A percentile compares a stretch with the other conserved stretches of the same genome.
phyloP scores from a whole-genome alignment of 1,284 basidiomycete species.

The Cryptococcus sp. region DNA sequence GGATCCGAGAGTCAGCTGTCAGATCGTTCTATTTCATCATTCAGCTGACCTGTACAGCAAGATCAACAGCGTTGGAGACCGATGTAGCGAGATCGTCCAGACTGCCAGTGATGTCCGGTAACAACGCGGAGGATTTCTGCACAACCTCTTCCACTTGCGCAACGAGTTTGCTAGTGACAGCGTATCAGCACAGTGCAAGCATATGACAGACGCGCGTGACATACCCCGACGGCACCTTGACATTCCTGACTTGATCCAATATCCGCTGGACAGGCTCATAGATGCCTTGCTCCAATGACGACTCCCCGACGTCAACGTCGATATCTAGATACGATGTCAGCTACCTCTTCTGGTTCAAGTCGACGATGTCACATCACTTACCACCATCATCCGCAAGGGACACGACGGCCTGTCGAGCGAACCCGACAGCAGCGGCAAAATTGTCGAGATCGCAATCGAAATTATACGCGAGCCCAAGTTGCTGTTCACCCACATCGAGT shows the following conservation, averaged over 20 bases:
- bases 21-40: not conserved
- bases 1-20: not conserved
- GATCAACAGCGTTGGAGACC: constrained; percentile 79
- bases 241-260: constrained; percentile 74
- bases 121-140: constrained; percentile 69
- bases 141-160: constrained; percentile 79
- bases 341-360: not conserved
- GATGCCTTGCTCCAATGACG: constrained; percentile 70
- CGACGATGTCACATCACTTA: constrained; percentile 41
- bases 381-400: constrained; percentile 73
- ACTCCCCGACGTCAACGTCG: constrained; percentile 67
- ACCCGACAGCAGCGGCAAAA: constrained; percentile 83
- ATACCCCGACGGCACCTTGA: constrained; percentile 77
- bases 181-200: not conserved
- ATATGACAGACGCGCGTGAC: constrained; percentile 28
- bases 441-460: constrained; percentile 89
- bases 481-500: constrained; percentile 82
- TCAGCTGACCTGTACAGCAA: constrained; percentile 73
- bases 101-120: constrained; percentile 67
- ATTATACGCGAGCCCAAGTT: constrained; percentile 74
- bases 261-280: constrained; percentile 78
- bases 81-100: constrained; percentile 70
- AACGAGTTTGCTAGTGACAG: constrained; percentile 69
- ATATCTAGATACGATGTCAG: constrained; percentile 60
- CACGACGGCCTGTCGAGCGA: constrained; percentile 80